Evolutionary conservation across 371 early-diverging fungal species (phyloP), one percentile per base, ranked within the genome.

Genomic region (Apophysomyces trapeziformis): DNA sequence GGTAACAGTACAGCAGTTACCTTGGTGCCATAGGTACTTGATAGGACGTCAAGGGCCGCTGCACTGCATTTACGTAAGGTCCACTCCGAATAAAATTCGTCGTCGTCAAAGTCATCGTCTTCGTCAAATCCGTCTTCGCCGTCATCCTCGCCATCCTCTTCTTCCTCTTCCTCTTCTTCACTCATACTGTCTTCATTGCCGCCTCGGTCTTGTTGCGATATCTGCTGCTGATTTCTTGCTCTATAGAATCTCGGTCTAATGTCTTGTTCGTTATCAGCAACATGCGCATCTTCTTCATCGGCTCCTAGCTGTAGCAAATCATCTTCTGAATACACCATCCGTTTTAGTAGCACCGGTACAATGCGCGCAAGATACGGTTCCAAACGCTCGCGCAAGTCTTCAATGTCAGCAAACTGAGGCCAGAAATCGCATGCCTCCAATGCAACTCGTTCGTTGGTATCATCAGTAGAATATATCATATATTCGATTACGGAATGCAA

Each of bases 381-480:
- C 60, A 98, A 75, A 63, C 89, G 80, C 46, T 89, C 89, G 54
- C 79, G 78, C 64, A 91, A 66, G n/a, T 78, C 80, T 16, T 92
- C 89, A 9, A 92, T 89, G 71, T 94, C 94, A 36, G 92, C 90
- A 80, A 96, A 92, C 35, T 92, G 90, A 21, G 95, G 76, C 97
- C 97, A 98, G 77, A 98, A 97, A 80, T 98, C 99, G 78, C 95
- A 94, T 11, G 98, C 97, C 78, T 96, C 96, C 64, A 96, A 75
- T 16, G 96, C 96, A 7, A 97, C 89, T 44, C 77, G 71, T n/a
- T 91, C 88, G 45, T 95, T 91, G 43, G 87, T 85, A 70, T 88
- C 89, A 68, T 87, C 83, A 36, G 93, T 94, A 65, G 91, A 92
- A 68, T 84, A 85, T n/a, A 98, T 85, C 94, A 98, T 96, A 80